A percentile compares a stretch with the other conserved stretches of the same genome.
Conservation (phyloP, 2,329 filamentous ascomycete species). For the Xylaria digitata region DNA sequence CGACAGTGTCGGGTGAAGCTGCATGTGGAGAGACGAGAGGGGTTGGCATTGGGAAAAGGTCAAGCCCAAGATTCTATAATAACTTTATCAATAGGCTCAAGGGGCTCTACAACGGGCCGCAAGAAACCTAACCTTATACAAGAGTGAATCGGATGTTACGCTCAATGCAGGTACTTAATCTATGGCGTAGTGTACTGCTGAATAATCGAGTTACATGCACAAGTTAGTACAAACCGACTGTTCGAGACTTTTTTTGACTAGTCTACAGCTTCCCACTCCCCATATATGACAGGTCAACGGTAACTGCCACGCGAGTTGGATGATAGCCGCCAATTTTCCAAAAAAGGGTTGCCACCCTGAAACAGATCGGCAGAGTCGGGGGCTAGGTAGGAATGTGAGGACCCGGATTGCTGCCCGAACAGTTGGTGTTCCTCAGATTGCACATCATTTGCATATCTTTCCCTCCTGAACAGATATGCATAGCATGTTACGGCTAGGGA, state of each 20-base stretch:
- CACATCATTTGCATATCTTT: constrained; percentile 28
- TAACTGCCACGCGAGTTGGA: constrained; percentile 29
- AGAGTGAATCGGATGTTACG: too few relatives aligned
- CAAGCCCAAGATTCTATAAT: too few relatives aligned
- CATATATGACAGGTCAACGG: constrained; percentile 23
- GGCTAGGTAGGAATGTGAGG: constrained; percentile 19
- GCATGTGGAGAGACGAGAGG: too few relatives aligned
- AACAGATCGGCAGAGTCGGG: constrained; percentile 30
- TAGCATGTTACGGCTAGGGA: neutral
- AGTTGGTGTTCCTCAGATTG: constrained; percentile 13
- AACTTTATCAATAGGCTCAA: too few relatives aligned
- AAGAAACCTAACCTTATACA: too few relatives aligned
- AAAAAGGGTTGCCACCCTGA: constrained; percentile 23
- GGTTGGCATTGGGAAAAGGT: too few relatives aligned
- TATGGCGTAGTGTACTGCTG: neutral
- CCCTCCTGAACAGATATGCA: neutral
- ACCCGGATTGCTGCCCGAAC: constrained; percentile 14
- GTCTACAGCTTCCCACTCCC: neutral
- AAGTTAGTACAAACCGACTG: constrained; percentile 8
- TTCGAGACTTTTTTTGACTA: constrained; percentile 16
- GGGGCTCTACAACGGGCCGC: too few relatives aligned
- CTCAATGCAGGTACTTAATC: too few relatives aligned
- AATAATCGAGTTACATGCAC: constrained; percentile 9
- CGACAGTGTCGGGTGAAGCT: too few relatives aligned
- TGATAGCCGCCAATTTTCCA: constrained; percentile 1